Evolutionary conservation across 371 early-diverging fungal species (phyloP), one percentile per base, ranked within the genome.

Genomic region (Syncephalastrum racemosum): DNA sequence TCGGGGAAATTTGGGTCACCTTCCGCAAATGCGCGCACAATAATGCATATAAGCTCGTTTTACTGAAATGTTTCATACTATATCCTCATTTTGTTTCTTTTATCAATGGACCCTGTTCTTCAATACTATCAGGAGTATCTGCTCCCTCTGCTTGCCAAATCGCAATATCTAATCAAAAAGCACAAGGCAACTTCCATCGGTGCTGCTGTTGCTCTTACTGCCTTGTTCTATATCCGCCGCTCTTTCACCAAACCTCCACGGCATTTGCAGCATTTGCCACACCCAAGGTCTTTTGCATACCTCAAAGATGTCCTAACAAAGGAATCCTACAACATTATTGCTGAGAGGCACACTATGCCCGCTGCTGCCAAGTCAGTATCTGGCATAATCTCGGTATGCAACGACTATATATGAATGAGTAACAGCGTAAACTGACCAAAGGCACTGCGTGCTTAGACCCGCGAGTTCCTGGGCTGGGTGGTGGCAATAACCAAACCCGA

Each of bases 401-500:
- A 36, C 6, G 0, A 2, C 12, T 18, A 10, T 6, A n/a, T 16
- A 8, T 39, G 16, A 54, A 44, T 42, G 55, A 18, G 31, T 50
- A 15, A 16, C 20, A n/a, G 14, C 40, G 36, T 59, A 1, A 46
- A 13, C 15, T 31, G 16, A 46, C 5, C 14, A 49, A 12, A 53
- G 50, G 15, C 25, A 12, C 31, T 41, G 51, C 51, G 39, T 43
- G 27, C 22, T 13, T 20, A 40, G 40, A 31, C 36, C 8, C 36
- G 10, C 15, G 46, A 50, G 48, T 24, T 27, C 19, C n/a, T 53
- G 39, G 66, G 64, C 4, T 70, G 70, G 70, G 36, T 40, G 5
- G 53, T 70, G 8, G 40, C 54, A 23, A 25, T 70, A 15, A 24
- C 62, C 0, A 51, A 56, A 18, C 70, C 70, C 19, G 64, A 54